Evolutionary conservation across 2,329 filamentous ascomycete species (phyloP), one percentile per base, ranked within the genome.

Genomic region (Fusarium sterilihyphosum): DNA sequence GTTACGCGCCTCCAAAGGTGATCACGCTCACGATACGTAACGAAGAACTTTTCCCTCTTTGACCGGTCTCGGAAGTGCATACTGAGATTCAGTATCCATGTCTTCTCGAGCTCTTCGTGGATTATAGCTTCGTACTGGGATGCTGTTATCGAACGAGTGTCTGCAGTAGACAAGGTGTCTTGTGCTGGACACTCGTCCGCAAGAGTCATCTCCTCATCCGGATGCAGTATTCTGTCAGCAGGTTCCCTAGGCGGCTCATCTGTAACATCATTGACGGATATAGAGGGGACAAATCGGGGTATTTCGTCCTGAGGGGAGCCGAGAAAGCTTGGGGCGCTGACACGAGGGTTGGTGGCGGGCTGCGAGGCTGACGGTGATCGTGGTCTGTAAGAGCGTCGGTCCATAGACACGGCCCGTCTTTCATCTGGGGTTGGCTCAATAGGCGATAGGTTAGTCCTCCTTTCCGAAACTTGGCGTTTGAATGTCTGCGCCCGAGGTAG

Each of bases 21-120:
- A 9, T 94, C 91, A 54, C 89, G 89, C 81, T 97, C 93, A 54
- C 95, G 94, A 81, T 94, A 99, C 0, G 96, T 98, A 73, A 99
- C 92, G 82, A 98, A 99, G 85, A 98, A 98, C 82, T 99, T 99
- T 82, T 99, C 96, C 49, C 96, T 90, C 77, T 94, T 93, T 18
- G 95, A 97, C 78, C 93, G 92, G 84, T 99, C 96, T 67, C 95
- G 91, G 82, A 98, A 99, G 82, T 98, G 95, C 96, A 99, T 98
- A 83, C 95, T 98, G 69, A 98, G 88, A 80, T 99, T 99, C 76
- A 99, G 86, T 69, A 99, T 98, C 96, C 96, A 99, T 79, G 90
- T 92, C 70, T 88, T 90, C 79, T 98, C 95, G 63, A 98, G 88
- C 82, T 98, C 96, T 72, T 93, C 90, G 73, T 93, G 90, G 74